These are phyloP conservation scores for Suillus occidentalis DNA, from an alignment of 768 basidiomycete species.

Conservation along the genomic window DNA sequence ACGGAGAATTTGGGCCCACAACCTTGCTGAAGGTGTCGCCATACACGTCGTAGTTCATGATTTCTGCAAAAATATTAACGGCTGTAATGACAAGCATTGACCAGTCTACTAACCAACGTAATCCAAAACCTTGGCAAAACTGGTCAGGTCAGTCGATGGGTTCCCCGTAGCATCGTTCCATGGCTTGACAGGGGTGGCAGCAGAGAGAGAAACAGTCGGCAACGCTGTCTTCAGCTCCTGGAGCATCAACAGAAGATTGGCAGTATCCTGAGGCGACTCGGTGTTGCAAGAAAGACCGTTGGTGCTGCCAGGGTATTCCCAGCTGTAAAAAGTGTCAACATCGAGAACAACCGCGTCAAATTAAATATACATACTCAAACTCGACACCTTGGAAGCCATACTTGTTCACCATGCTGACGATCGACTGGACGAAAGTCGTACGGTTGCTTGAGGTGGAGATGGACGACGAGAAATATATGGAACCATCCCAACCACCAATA, in stretches of 20 bases:
- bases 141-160: slow-evolving; percentile 62
- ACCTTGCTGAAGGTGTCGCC: slow-evolving; percentile 49
- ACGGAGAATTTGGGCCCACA: slow-evolving; percentile 81
- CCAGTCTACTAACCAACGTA: slow-evolving; percentile 56
- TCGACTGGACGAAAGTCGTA: slow-evolving; percentile 54
- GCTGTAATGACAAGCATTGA: rapidly evolving
- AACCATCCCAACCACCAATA: slow-evolving; percentile 70
- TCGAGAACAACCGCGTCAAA: slow-evolving; percentile 2
- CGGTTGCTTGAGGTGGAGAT: slow-evolving; percentile 57
- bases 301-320: slow-evolving; percentile 76
- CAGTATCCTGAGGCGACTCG: slow-evolving; percentile 61
- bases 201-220: slow-evolving; percentile 64
- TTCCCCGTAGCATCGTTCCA: slow-evolving; percentile 58
- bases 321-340: slow-evolving; percentile 43
- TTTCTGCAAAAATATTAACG: slow-evolving; percentile 40
- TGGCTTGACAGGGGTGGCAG: slow-evolving; percentile 65
- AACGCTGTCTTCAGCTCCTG: slow-evolving; percentile 61
- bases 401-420: slow-evolving; percentile 45
- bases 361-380: slow-evolving; percentile 51
- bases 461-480: slow-evolving; percentile 57
- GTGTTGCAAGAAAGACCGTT: slow-evolving; percentile 72
- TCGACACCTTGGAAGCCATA: slow-evolving; percentile 65
- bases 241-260: slow-evolving; percentile 79
- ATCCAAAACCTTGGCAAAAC: slow-evolving; percentile 69
- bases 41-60: slow-evolving; percentile 74